Percentiles rank a stretch among this genome's conserved stretches.
phyloP scores from a whole-genome alignment of 371 early-diverging fungal genomes.

The Apophysomyces trapeziformis region DNA sequence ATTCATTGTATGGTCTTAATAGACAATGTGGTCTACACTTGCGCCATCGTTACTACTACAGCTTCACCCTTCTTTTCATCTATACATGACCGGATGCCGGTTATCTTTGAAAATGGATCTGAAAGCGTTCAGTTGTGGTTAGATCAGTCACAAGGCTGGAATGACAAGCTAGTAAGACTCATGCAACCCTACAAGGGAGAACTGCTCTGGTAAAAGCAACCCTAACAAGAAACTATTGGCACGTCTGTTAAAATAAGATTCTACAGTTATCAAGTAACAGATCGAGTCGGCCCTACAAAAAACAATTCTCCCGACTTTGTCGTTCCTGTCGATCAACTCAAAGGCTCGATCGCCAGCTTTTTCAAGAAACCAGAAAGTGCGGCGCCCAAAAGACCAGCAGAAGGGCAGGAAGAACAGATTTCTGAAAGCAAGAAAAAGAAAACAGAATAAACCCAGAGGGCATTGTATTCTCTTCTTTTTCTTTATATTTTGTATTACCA shows the following conservation, averaged over 20 bases:
- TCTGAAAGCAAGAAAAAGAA: conserved; percentile 14
- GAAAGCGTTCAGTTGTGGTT: conserved; percentile 61
- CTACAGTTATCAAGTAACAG: conserved; percentile 48
- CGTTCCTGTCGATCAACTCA: conserved; percentile 36
- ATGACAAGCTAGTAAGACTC: conserved; percentile 36
- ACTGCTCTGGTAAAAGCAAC: conserved; percentile 40
- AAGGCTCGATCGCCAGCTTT: conserved; percentile 40
- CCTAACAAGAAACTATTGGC: too few relatives aligned
- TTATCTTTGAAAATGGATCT: conserved; percentile 57
- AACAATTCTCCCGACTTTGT: conserved; percentile 54
- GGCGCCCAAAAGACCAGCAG: background rate
- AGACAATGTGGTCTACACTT: conserved; percentile 34
- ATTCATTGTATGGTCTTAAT: background rate
- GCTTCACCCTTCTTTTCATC: conserved; percentile 50
- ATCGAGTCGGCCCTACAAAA: conserved; percentile 39
- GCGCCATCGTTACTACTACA: conserved; percentile 66
- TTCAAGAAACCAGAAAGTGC: conserved; percentile 14
- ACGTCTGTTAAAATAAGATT: conserved; percentile 12
- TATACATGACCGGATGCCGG: conserved; percentile 80
- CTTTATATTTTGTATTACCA: background rate
- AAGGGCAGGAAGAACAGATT: background rate
- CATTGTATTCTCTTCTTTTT: background rate
- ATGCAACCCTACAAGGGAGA: conserved; percentile 61
- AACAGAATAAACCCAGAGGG: background rate
- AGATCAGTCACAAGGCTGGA: conserved; percentile 50